Evolutionary conservation across 345 rosid species (phyloP), one percentile per base, ranked within the genome.

Genomic region (Aethionema arabicum): DNA sequence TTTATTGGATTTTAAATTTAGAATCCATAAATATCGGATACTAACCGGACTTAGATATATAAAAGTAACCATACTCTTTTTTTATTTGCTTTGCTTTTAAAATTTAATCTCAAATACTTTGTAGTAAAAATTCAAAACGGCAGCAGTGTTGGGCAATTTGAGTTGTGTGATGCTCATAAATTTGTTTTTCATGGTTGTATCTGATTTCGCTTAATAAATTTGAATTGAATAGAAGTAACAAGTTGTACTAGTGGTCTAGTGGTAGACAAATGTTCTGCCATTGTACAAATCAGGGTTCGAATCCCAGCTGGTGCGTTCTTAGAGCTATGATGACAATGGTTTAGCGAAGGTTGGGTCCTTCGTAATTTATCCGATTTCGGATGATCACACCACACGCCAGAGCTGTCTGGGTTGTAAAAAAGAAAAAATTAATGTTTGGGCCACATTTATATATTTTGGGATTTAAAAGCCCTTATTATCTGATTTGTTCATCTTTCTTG

Each of bases 261-360:
- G 81, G 68, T 76, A 74, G 72, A 78, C 74, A 74, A 74, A 78
- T 83, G 82, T 82, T 83, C 77, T 87, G 82, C 83, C 83, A 80
- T 78, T 76, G 87, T 86, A 79, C 80, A 80, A 82, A 77, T 86
- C 88, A 79, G 82, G 81, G 90, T 80, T 84, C 84, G 83, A 82
- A 80, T 80, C 76, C 86, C 86, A 80, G 83, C 87, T 80, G 84
- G 82, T 82, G 87, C 91, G 67, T 7, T 6, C 11, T 3, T 13
- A 15, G 38, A 61, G 66, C 66, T 1, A 4, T 49, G 66, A 61
- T n/a, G 56, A 48, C 0, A n/a, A 0, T 6, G 54, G 56, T 13
- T n/a, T 29, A n/a, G 66, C 36, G 36, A 0, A 5, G 66, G 66
- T 48, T 61, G 66, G 56, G 56, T 48, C 56, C 46, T 1, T 37